Percentiles rank a stretch among this genome's conserved stretches.
These are phyloP conservation scores for Pichia sp. DNA, from an alignment of 1,139 yeast genomes.

Conservation along the genomic window DNA sequence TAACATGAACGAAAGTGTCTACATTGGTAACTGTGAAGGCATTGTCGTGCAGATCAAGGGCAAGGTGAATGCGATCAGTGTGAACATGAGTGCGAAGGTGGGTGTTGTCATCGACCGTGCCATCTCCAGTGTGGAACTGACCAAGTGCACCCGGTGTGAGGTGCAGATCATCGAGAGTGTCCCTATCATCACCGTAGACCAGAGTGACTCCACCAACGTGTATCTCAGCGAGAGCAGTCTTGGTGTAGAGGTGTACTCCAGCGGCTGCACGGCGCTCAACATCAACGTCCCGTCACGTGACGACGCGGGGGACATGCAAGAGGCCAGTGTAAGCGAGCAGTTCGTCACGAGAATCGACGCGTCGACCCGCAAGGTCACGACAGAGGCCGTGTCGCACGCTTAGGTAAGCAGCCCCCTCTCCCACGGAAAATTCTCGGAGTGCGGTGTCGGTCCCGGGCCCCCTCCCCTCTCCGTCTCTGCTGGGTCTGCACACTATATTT, in stretches of 20 bases:
- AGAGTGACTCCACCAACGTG: slow-evolving; percentile 81
- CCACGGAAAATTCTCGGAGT: slow-evolving; percentile 1
- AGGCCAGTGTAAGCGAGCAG: slow-evolving; percentile 86
- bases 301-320: slow-evolving; percentile 58
- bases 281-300: slow-evolving; percentile 75
- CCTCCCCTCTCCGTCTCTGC: no score
- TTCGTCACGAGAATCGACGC: slow-evolving; percentile 56
- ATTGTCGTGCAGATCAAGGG: slow-evolving; percentile 83
- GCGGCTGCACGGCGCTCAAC: slow-evolving; percentile 82
- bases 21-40: slow-evolving; percentile 77
- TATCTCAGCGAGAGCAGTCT: slow-evolving; percentile 73
- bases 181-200: slow-evolving; percentile 85
- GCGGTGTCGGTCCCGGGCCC: slow-evolving; percentile 14
- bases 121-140: slow-evolving; percentile 85
- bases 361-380: slow-evolving; percentile 42
- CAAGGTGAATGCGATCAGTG: slow-evolving; percentile 84
- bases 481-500: no score
- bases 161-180: slow-evolving; percentile 78
- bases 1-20: slow-evolving; percentile 84
- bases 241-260: slow-evolving; percentile 73
- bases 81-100: slow-evolving; percentile 67
- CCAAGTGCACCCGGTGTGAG: slow-evolving; percentile 80
- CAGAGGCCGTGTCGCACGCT: slow-evolving; percentile 43
- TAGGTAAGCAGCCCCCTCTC: slow-evolving; percentile 38
- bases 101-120: slow-evolving; percentile 83